phyloP scores from a whole-genome alignment of 768 basidiomycete genomes.

The Lepiota venenata region DNA sequence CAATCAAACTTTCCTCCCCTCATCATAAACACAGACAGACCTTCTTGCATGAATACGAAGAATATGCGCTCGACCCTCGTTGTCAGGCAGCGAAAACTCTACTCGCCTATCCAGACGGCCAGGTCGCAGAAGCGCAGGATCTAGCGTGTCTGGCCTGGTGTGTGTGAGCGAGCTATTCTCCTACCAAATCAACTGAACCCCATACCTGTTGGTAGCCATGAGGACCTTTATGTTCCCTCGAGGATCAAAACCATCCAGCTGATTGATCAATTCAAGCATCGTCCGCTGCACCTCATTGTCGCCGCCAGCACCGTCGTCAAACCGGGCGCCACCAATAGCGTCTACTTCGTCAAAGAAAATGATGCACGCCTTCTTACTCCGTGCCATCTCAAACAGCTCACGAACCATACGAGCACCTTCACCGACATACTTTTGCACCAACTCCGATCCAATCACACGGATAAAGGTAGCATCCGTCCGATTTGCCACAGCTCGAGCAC shows the following conservation, averaged over 20 bases:
- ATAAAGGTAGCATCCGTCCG: constrained; percentile 99
- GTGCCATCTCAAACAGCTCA: constrained; percentile 98
- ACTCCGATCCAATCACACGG: constrained; percentile 96
- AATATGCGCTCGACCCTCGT: constrained; percentile 95
- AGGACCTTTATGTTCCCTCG: constrained; percentile 99
- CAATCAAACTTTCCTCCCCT: not conserved
- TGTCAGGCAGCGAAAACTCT: constrained; percentile 93
- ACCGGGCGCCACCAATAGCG: constrained; percentile 96
- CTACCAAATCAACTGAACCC: constrained; percentile 4
- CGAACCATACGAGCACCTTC: constrained; percentile 99
- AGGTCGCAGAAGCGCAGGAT: constrained; percentile 93
- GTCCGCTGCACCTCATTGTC: constrained; percentile 99
- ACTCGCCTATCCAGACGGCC: constrained; percentile 97
- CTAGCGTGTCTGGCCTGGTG: constrained; percentile 98
- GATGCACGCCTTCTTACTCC: constrained; percentile 98
- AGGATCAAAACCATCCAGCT: constrained; percentile 97
- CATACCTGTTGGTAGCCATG: constrained; percentile 96
- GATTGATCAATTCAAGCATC: constrained; percentile 99
- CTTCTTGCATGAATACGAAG: constrained; percentile 95
- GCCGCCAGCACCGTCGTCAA: constrained; percentile 97
- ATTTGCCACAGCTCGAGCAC: constrained; percentile 97
- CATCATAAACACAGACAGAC: constrained; percentile 34
- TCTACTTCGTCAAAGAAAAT: constrained; percentile 99
- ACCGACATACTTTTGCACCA: constrained; percentile 99
- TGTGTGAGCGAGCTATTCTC: not conserved